phyloP scores from a whole-genome alignment of 2,329 filamentous ascomycete species.

The Ophiostoma ips region DNA sequence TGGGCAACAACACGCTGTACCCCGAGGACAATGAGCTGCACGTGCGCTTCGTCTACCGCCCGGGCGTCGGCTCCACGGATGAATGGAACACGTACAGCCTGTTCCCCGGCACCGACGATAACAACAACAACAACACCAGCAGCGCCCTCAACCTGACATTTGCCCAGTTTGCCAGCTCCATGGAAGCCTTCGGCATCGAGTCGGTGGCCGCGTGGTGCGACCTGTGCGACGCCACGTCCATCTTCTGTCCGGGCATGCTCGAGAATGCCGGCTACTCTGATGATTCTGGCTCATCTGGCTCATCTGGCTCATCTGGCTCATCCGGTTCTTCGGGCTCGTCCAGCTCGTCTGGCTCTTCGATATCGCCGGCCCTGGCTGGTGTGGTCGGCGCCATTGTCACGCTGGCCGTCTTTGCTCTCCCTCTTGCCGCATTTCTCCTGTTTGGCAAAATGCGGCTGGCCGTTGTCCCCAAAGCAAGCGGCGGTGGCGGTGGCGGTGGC shows the following conservation, averaged over 20 bases:
- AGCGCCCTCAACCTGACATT: constrained; percentile 24
- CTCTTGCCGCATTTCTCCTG: constrained; percentile 12
- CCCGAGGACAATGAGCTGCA: constrained; percentile 27
- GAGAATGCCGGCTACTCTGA: neutral
- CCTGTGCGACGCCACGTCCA: constrained; percentile 23
- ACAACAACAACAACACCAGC: constrained; percentile 20
- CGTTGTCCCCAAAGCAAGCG: constrained; percentile 8
- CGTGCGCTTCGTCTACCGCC: constrained; percentile 44
- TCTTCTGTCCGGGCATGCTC: constrained; percentile 24
- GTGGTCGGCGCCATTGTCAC: constrained; percentile 32
- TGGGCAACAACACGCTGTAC: constrained; percentile 14
- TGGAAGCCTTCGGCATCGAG: constrained; percentile 23
- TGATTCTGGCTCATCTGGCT: neutral
- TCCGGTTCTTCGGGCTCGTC: neutral
- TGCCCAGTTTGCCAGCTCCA: constrained; percentile 24
- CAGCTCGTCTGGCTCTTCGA: neutral
- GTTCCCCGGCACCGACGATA: constrained; percentile 24
- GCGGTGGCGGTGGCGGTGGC: neutral
- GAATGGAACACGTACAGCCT: neutral
- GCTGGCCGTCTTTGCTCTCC: constrained; percentile 20
- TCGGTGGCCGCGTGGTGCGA: constrained; percentile 29
- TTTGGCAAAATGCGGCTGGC: constrained; percentile 18
- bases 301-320: neutral
- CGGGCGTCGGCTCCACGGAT: neutral
- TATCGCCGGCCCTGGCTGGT: constrained; percentile 29